These are phyloP conservation scores for Chaetomium cochliodes DNA, from an alignment of 495 filamentous ascomycete genomes.

Conservation along the genomic window DNA sequence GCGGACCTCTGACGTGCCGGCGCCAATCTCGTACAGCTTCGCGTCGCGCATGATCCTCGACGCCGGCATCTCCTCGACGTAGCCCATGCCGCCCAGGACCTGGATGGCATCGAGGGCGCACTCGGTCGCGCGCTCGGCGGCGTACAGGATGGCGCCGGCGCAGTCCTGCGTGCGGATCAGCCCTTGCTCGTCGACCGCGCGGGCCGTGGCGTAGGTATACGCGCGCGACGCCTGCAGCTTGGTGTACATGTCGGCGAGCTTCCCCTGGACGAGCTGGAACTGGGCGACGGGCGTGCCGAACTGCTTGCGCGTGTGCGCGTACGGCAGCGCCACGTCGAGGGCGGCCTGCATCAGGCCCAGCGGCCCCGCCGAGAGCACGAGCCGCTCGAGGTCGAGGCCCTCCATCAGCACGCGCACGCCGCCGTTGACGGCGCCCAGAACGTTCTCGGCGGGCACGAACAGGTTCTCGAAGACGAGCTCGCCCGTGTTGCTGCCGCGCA, in stretches of 20 bases:
- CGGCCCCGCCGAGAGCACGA: slow-evolving; percentile 89
- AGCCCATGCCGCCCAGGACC: slow-evolving; percentile 91
- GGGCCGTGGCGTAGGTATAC: slow-evolving; percentile 79
- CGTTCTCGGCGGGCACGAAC: slow-evolving; percentile 79
- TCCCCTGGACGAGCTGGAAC: slow-evolving; percentile 91
- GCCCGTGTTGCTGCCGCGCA: slow-evolving; percentile 95
- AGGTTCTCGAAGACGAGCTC: slow-evolving; percentile 91
- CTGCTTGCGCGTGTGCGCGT: slow-evolving; percentile 84
- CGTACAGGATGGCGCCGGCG: slow-evolving; percentile 90
- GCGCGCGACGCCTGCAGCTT: slow-evolving; percentile 77
- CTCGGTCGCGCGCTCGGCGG: slow-evolving; percentile 90
- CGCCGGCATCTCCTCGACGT: slow-evolving; percentile 91
- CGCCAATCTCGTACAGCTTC: slow-evolving; percentile 92
- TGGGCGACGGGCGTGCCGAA: slow-evolving; percentile 85
- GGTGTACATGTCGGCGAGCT: slow-evolving; percentile 96
- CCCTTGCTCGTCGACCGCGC: slow-evolving; percentile 68
- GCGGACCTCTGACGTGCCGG: slow-evolving; percentile 90
- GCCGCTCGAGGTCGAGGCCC: slow-evolving; percentile 87
- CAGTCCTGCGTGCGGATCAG: slow-evolving; percentile 83
- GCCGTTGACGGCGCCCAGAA: slow-evolving; percentile 75
- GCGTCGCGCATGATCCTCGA: slow-evolving; percentile 79
- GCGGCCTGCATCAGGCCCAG: slow-evolving; percentile 93
- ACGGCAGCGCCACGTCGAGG: slow-evolving; percentile 83
- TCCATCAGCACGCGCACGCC: slow-evolving; percentile 95
- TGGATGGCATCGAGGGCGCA: slow-evolving; percentile 89